Conservation (phyloP, 345 rosid genomes). For the Eucalyptus pauciflora region DNA sequence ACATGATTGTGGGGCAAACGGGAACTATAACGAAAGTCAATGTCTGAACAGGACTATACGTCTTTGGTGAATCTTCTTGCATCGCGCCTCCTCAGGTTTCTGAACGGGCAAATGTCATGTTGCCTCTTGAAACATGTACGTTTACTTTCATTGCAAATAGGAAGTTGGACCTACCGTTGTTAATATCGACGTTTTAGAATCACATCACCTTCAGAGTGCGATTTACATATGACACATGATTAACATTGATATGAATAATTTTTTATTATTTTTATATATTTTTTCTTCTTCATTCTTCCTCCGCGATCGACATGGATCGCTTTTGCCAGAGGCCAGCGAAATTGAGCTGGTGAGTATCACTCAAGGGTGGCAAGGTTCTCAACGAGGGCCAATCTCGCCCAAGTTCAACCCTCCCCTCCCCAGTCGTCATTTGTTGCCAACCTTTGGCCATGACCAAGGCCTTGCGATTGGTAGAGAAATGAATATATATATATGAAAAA, state of each 20-base stretch:
- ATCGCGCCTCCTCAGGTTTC: neutral
- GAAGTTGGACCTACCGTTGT: neutral
- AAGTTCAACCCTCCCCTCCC: neutral
- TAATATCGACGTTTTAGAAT: neutral
- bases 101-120: neutral
- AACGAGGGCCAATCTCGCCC: neutral
- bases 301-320: fast-evolving
- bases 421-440: fast-evolving
- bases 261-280: too few relatives aligned
- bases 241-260: neutral
- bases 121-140: neutral
- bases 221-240: neutral
- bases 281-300: neutral
- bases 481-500: too few relatives aligned
- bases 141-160: neutral
- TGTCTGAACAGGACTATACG: neutral
- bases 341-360: neutral
- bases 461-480: fast-evolving
- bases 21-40: neutral
- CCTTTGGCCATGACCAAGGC: neutral
- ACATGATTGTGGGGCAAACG: neutral
- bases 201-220: neutral
- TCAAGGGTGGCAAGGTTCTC: too few relatives aligned
- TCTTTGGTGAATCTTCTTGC: neutral
- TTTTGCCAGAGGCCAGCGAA: fast-evolving